These are phyloP conservation scores for Arabis alpina DNA, from an alignment of 345 rosid species.

Conservation along the genomic window DNA sequence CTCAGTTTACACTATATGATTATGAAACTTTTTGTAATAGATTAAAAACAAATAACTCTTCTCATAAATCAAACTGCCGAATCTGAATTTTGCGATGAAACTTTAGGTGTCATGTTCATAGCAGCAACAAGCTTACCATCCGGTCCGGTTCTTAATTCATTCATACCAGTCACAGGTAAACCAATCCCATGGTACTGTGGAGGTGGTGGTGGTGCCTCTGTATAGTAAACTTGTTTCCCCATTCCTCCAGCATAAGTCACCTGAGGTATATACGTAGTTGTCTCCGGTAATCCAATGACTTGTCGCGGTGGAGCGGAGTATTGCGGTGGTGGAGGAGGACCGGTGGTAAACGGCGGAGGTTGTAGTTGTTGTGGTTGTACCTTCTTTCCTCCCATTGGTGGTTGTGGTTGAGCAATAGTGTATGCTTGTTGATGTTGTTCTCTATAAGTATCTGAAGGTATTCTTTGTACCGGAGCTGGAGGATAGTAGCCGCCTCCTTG, in stretches of 20 bases:
- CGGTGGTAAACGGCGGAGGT: conserved; percentile 38
- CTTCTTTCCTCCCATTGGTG: conserved; percentile 38
- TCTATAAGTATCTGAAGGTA: conserved; percentile 69
- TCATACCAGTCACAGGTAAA: conserved; percentile 47
- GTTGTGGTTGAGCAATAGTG: conserved; percentile 50
- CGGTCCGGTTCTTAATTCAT: conserved; percentile 36
- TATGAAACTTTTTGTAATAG: conserved; percentile 14
- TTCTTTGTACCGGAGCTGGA: conserved; percentile 55
- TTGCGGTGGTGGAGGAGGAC: conserved; percentile 44
- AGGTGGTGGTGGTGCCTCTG: conserved; percentile 40
- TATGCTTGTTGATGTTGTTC: conserved; percentile 61
- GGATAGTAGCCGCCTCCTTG: conserved; percentile 73
- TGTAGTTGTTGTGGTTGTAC: conserved; percentile 20
- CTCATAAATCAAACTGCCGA: conserved; percentile 37
- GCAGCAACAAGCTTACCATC: conserved; percentile 40
- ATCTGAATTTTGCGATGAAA: conserved; percentile 41
- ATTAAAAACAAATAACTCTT: conserved; percentile 21
- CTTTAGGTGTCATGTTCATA: conserved; percentile 35
- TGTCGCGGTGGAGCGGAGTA: conserved; percentile 28
- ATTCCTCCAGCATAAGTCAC: conserved; percentile 56
- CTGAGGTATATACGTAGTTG: conserved; percentile 52
- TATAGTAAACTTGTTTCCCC: conserved; percentile 76
- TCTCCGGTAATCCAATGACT: conserved; percentile 49
- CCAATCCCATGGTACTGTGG: conserved; percentile 67
- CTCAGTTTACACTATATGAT: conserved; percentile 20